phyloP scores from a whole-genome alignment of 495 filamentous ascomycete species.

The Talaromyces ruber region DNA sequence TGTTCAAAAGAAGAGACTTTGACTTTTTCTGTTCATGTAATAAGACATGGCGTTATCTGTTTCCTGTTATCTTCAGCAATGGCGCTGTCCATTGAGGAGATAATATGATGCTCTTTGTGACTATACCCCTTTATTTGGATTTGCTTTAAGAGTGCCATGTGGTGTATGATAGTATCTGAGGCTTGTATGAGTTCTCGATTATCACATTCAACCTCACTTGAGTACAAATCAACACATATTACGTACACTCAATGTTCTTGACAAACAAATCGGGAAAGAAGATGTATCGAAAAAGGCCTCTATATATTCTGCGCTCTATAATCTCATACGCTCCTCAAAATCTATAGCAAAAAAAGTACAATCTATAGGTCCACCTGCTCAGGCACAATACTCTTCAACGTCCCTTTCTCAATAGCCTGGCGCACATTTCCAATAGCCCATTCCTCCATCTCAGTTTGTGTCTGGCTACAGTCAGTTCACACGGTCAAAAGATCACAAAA shows the following conservation, averaged over 20 bases:
- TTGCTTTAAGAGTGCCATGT: not conserved
- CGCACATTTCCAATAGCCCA: constrained; percentile 56
- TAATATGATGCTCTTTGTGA: not conserved
- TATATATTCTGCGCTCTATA: not conserved
- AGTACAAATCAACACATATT: not conserved
- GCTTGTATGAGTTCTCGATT: not conserved
- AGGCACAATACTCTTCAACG: constrained; percentile 46
- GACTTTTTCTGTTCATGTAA: not conserved
- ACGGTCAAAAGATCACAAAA: not conserved
- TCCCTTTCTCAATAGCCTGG: constrained; percentile 43
- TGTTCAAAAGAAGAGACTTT: constrained; percentile 5
- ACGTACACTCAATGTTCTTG: not conserved
- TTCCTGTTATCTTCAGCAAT: not conserved
- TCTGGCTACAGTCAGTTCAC: constrained; percentile 28
- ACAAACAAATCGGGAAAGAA: not conserved
- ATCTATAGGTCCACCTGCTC: constrained; percentile 45
- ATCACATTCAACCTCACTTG: not conserved
- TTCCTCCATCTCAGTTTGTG: constrained; percentile 55
- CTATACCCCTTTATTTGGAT: not conserved
- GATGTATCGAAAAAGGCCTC: not conserved
- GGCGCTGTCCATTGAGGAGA: not conserved
- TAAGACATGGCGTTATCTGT: constrained; percentile 1
- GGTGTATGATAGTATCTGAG: not conserved
- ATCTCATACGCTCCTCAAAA: not conserved
- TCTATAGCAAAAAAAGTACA: not conserved